Evolutionary conservation across 371 early-diverging fungal species (phyloP), one percentile per base, ranked within the genome.

Genomic region (Rhizopus microsporus): DNA sequence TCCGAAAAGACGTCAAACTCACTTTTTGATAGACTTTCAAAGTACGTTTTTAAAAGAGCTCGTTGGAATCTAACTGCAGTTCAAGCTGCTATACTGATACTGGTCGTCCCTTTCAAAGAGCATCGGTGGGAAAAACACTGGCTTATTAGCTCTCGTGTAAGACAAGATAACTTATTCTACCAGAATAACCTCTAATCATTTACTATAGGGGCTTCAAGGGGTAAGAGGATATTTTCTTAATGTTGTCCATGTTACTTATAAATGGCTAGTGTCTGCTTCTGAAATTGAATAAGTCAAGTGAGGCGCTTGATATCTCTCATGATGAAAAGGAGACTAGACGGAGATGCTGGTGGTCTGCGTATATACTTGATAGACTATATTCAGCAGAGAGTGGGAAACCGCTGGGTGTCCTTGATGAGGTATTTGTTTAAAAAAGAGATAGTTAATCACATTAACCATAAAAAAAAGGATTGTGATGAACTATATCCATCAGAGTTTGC

Each of bases 281-380:
- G 57, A 78, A 83, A 3, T 60, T 80, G 59, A 79, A 82, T 43
- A 63, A 82, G 29, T 76, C 72, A 31, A 71, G 62, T 38, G 47
- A 59, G 9, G 65, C 72, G 31, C 67, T 73, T 62, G 64, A 65
- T 51, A 62, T 80, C 38, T 65, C 74, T 7, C 43, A 65, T 5
- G 56, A 69, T 43, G 78, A 84, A 52, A 63, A 67, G 7, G 81
- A 84, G 64, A 62, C 77, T 13, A 56, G 83, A 13, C 71, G 71
- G 40, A 72, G 80, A 31, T 65, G 81, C 5, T 84, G 81, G 82
- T 80, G 82, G 77, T 59, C 68, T 68, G 55, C 70, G n/a, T 81
- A 78, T 32, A 40, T 81, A 31, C 51, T 74, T 43, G 85, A 84
- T 60, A 57, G 79, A 17, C 73, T 75, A 70, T 54, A 51, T n/a